These are phyloP conservation scores for Trichoderma sp. DNA, from an alignment of 2,329 filamentous ascomycete genomes.

Conservation along the genomic window DNA sequence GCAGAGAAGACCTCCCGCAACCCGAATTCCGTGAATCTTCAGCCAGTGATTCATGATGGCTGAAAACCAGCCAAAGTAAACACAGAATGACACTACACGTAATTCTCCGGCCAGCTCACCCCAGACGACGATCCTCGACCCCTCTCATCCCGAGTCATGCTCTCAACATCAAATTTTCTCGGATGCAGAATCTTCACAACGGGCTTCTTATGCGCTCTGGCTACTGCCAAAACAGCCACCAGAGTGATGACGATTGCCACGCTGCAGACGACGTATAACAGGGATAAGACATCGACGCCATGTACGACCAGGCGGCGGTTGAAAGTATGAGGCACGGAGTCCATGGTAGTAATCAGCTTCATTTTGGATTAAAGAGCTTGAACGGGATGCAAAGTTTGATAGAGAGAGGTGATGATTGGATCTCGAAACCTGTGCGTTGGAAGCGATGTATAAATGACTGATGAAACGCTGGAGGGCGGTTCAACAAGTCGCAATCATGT, in stretches of 20 bases:
- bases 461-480: not conserved
- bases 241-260: not conserved
- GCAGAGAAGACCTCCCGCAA: constrained; percentile 45
- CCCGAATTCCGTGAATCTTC: not conserved
- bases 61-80: not conserved
- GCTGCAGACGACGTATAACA: not conserved
- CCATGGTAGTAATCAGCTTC: not conserved
- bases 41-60: not conserved
- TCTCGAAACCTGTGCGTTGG: not conserved
- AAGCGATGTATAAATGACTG: not conserved
- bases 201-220: not conserved
- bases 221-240: not conserved
- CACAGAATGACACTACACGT: not conserved
- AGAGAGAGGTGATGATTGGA: not conserved
- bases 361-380: not conserved
- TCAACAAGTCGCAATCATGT: not conserved
- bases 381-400: no score
- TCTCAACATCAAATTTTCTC: not conserved
- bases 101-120: not conserved
- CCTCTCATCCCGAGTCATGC: not conserved
- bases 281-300: not conserved
- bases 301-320: not conserved
- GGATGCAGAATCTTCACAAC: not conserved
- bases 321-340: not conserved
- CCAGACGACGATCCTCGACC: not conserved